phyloP scores from a whole-genome alignment of 2,329 filamentous ascomycete species.

The Pezicula radicicola region DNA sequence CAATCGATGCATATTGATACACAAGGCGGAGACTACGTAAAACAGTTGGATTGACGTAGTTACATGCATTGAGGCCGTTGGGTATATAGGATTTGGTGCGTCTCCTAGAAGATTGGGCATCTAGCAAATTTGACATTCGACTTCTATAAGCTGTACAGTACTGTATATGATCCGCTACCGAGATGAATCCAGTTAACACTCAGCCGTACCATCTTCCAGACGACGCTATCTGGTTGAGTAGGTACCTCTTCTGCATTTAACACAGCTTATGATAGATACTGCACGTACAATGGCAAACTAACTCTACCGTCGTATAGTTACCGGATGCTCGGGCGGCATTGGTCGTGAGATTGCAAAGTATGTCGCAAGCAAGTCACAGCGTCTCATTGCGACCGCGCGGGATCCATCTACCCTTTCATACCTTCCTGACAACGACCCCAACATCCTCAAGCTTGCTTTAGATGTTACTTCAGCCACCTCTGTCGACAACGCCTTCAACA shows the following conservation, averaged over 20 bases:
- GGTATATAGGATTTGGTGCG: too few species aligned
- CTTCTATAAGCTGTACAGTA: too few species aligned
- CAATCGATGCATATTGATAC: too few species aligned
- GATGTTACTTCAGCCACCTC: slow-evolving; percentile 42
- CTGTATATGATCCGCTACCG: not conserved
- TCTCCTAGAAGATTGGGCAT: too few species aligned
- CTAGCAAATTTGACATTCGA: too few species aligned
- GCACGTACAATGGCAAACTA: not conserved
- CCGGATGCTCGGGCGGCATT: slow-evolving; percentile 47
- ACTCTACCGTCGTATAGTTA: slow-evolving; percentile 31
- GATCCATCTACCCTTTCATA: slow-evolving; percentile 36
- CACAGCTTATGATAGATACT: not conserved
- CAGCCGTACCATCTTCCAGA: slow-evolving; percentile 30
- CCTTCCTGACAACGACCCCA: slow-evolving; percentile 31
- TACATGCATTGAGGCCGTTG: too few species aligned
- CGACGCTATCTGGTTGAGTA: slow-evolving; percentile 38
- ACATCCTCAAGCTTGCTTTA: slow-evolving; percentile 41
- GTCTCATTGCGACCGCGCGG: slow-evolving; percentile 47
- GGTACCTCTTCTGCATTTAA: slow-evolving; percentile 8
- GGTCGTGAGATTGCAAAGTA: slow-evolving; percentile 36
- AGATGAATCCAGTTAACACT: slow-evolving; percentile 29
- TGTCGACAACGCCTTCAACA: slow-evolving; percentile 29
- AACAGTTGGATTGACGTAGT: too few species aligned
- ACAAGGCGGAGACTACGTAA: too few species aligned
- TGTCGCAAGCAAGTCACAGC: slow-evolving; percentile 36